phyloP scores from a whole-genome alignment of 106 monocot species.

The Dioscorea alata region DNA sequence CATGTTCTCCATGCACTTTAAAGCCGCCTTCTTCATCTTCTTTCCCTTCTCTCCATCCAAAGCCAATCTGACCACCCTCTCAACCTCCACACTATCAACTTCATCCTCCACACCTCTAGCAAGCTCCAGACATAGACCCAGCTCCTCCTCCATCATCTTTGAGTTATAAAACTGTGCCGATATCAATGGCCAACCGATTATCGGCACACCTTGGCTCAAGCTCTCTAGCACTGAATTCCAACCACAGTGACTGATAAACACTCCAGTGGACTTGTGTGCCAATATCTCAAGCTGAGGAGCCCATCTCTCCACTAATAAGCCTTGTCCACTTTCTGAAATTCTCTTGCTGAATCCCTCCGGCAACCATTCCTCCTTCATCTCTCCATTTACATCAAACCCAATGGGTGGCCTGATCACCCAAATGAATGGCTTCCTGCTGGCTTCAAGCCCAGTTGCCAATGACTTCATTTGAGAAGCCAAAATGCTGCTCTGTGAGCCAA shows the following conservation, averaged over 20 bases:
- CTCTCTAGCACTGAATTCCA: slow-evolving; percentile 25
- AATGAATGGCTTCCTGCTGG: slow-evolving; percentile 29
- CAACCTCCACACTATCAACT: slow-evolving; percentile 6
- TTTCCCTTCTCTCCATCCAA: slow-evolving; percentile 14
- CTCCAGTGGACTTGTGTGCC: slow-evolving; percentile 30
- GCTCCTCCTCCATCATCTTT: slow-evolving; percentile 29
- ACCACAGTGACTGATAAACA: slow-evolving; percentile 26
- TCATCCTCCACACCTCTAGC: slow-evolving; percentile 12
- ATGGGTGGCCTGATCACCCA: slow-evolving; percentile 41
- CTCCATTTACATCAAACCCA: slow-evolving; percentile 14
- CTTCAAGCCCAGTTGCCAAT: slow-evolving; percentile 35
- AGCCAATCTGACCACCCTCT: slow-evolving; percentile 13
- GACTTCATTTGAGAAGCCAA: slow-evolving; percentile 25
- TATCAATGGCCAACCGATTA: slow-evolving; percentile 37
- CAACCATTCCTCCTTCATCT: slow-evolving; percentile 26
- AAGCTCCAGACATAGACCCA: slow-evolving; percentile 24
- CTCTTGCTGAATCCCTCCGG: slow-evolving; percentile 23
- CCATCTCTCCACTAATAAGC: slow-evolving; percentile 26
- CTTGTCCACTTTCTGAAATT: slow-evolving; percentile 8
- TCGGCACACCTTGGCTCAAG: slow-evolving; percentile 30
- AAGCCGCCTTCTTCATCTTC: slow-evolving; percentile 10
- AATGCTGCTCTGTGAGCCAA: slow-evolving; percentile 44
- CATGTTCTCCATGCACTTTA: not conserved
- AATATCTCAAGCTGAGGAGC: slow-evolving; percentile 35
- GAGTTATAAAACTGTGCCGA: slow-evolving; percentile 33